These are phyloP conservation scores for Cladobotryum protrusum DNA, from an alignment of 2,329 filamentous ascomycete species.

Conservation along the genomic window DNA sequence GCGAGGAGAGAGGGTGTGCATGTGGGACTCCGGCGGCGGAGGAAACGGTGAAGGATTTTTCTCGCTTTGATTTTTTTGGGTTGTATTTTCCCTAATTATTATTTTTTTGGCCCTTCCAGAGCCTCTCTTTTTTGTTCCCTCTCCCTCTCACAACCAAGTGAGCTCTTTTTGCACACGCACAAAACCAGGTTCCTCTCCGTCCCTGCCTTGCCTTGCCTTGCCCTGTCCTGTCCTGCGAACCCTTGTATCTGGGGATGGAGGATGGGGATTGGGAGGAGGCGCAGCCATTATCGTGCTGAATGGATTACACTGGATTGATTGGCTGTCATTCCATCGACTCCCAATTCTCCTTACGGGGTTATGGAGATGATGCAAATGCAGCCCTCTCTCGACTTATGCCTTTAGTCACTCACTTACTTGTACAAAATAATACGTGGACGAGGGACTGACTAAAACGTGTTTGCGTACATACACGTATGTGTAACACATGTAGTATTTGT, in stretches of 20 bases:
- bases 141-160: no score
- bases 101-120: not conserved
- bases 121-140: not conserved
- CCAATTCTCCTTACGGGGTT: not conserved
- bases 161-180: not conserved
- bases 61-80: not conserved
- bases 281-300: constrained; percentile 18
- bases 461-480: not conserved
- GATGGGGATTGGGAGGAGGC: constrained; percentile 23
- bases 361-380: not conserved
- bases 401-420: not conserved
- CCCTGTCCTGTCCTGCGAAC: not conserved
- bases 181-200: not conserved
- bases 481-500: not conserved
- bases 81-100: not conserved
- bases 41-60: constrained; percentile 5
- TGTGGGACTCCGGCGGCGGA: constrained; percentile 6
- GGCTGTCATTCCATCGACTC: constrained; percentile 20
- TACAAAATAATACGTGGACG: not conserved
- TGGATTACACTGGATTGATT: constrained; percentile 22
- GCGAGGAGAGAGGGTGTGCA: constrained; percentile 6
- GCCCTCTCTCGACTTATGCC: not conserved
- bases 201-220: not conserved
- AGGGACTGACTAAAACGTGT: not conserved
- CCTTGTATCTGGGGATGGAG: constrained; percentile 10